Conservation (phyloP, 2,329 filamentous ascomycete species). For the Phaeosphaeriaceae sp. region DNA sequence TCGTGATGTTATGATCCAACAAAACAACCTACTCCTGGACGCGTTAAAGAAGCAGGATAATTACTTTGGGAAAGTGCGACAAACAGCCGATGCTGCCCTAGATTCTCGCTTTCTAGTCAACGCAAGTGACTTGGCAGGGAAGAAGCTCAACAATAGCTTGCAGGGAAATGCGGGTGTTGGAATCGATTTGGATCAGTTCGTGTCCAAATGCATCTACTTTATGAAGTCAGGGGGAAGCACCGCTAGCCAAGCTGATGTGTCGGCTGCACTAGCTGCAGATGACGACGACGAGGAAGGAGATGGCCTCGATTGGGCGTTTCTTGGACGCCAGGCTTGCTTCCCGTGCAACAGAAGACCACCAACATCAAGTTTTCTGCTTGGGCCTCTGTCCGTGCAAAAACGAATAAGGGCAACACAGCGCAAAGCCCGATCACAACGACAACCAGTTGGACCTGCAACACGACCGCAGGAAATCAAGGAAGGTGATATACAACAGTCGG, state of each 20-base stretch:
- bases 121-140: slow-evolving; percentile 79
- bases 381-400: slow-evolving; percentile 88
- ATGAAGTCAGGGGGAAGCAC: slow-evolving; percentile 71
- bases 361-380: slow-evolving; percentile 82
- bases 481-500: slow-evolving; percentile 75
- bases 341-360: slow-evolving; percentile 76
- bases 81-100: slow-evolving; percentile 88
- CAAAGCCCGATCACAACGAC: slow-evolving; percentile 71
- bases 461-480: slow-evolving; percentile 78
- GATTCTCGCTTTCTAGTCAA: slow-evolving; percentile 86
- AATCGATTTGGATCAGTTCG: slow-evolving; percentile 88
- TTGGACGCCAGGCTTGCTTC: slow-evolving; percentile 79
- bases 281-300: slow-evolving; percentile 69
- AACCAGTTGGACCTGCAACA: slow-evolving; percentile 70
- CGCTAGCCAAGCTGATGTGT: slow-evolving; percentile 57
- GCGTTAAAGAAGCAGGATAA: slow-evolving; percentile 71
- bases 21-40: slow-evolving; percentile 69
- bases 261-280: slow-evolving; percentile 55
- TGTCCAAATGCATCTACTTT: slow-evolving; percentile 86
- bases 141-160: slow-evolving; percentile 76
- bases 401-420: slow-evolving; percentile 73
- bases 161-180: slow-evolving; percentile 76
- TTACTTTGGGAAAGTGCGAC: slow-evolving; percentile 73
- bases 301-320: slow-evolving; percentile 81
- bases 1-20: slow-evolving; percentile 72